A percentile compares a stretch with the other conserved stretches of the same genome.
Conservation (phyloP, 2,329 filamentous ascomycete genomes). For the Hypomyces rosellus region DNA sequence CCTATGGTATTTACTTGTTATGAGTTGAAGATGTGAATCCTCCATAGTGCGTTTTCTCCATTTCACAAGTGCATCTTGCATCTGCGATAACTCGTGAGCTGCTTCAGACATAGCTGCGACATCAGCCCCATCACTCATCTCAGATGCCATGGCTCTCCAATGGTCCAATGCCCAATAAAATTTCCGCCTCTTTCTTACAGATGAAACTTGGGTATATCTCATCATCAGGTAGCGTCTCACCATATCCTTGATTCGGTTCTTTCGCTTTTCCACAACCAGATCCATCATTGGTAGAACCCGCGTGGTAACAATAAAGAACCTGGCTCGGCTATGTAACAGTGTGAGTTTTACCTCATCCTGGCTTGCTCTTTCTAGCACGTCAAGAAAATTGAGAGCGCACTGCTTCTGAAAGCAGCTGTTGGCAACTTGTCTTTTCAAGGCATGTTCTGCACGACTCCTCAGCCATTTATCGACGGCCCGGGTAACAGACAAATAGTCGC, state of each 20-base stretch:
- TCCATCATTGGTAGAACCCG: slow-evolving; percentile 23
- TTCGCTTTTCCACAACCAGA: slow-evolving; percentile 18
- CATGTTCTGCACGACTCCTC: slow-evolving; percentile 15
- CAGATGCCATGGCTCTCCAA: slow-evolving; percentile 21
- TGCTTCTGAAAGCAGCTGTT: slow-evolving; percentile 6
- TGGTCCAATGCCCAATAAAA: slow-evolving; percentile 26
- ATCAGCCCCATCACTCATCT: slow-evolving; percentile 11
- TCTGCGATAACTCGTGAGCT: slow-evolving; percentile 11
- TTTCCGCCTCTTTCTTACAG: slow-evolving; percentile 25
- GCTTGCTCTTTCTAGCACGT: slow-evolving; percentile 12
- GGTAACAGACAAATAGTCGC: slow-evolving; percentile 25
- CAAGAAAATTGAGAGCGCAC: slow-evolving; percentile 13
- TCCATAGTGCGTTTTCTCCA: slow-evolving; percentile 5
- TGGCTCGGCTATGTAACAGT: slow-evolving; percentile 20
- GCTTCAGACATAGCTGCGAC: slow-evolving; percentile 14
- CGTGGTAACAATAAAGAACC: slow-evolving; percentile 26
- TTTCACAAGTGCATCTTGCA: slow-evolving; percentile 4
- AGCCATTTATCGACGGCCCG: slow-evolving; percentile 26
- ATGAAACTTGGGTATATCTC: slow-evolving; percentile 29
- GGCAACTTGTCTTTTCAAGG: slow-evolving; percentile 15
- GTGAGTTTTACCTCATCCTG: slow-evolving; percentile 13
- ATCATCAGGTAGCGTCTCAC: slow-evolving; percentile 29
- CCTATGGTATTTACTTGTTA: slow-evolving; percentile 17
- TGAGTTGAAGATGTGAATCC: slow-evolving; percentile 14
- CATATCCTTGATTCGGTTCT: slow-evolving; percentile 21